These are phyloP conservation scores for Heliocybe sulcata DNA, from an alignment of 1,284 basidiomycete genomes.

Conservation along the genomic window DNA sequence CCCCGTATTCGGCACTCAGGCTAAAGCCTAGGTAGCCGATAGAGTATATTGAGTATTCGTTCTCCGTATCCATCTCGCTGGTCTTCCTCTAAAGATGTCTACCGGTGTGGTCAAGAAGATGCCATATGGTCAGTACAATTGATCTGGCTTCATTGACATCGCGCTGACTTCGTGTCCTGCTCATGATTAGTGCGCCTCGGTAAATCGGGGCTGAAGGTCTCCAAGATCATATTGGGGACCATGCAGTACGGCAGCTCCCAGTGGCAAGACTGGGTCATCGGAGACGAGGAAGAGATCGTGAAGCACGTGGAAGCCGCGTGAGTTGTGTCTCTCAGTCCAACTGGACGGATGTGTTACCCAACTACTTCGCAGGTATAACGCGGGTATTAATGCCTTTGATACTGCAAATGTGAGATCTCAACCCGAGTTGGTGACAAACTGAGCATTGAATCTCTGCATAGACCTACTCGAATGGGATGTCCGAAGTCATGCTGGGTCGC, in stretches of 20 bases:
- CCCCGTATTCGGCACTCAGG: too few species aligned
- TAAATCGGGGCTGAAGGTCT: conserved; percentile 37
- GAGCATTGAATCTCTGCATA: conserved; percentile 1
- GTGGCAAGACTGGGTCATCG: conserved; percentile 31
- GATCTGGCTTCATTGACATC: neutral
- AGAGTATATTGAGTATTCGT: too few species aligned
- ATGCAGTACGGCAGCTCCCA: conserved; percentile 33
- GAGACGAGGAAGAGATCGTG: conserved; percentile 29
- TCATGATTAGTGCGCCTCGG: conserved; percentile 29
- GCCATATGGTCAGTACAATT: neutral
- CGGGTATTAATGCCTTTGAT: conserved; percentile 45
- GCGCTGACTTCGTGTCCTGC: neutral
- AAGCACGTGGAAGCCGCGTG: conserved; percentile 30
- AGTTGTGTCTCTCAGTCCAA: neutral
- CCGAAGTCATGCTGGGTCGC: conserved; percentile 14
- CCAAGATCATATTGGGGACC: conserved; percentile 33
- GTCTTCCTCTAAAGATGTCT: neutral
- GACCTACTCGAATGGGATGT: conserved; percentile 29
- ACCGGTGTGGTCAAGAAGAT: conserved; percentile 1
- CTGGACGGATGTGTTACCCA: neutral
- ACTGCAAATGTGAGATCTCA: conserved; percentile 31
- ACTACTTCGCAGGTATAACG: conserved; percentile 17
- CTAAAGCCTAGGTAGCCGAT: too few species aligned
- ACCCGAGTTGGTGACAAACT: neutral
- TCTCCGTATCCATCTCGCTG: too few species aligned